Percentiles rank a stretch among this genome's conserved stretches.
These are phyloP conservation scores for Setomelanomma holmii DNA, from an alignment of 2,329 filamentous ascomycete species.

Conservation along the genomic window DNA sequence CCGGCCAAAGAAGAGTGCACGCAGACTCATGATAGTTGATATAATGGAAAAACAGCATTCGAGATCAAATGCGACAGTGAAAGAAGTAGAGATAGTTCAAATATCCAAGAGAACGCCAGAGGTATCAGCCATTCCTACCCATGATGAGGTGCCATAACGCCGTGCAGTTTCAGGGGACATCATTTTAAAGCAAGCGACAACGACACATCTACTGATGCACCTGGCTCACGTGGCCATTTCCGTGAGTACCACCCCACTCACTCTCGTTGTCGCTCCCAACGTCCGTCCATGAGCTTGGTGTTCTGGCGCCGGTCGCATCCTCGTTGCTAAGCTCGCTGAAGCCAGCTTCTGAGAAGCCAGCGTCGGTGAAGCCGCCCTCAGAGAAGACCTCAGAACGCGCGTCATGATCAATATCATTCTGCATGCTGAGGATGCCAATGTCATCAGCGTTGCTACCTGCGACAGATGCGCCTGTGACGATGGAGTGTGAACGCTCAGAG, in stretches of 20 bases:
- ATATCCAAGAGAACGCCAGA: background rate
- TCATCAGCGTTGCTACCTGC: constrained; percentile 42
- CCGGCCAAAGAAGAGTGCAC: too few species aligned
- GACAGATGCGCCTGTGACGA: constrained; percentile 35
- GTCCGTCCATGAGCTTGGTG: constrained; percentile 50
- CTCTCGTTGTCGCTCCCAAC: constrained; percentile 50
- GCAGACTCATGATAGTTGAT: too few species aligned
- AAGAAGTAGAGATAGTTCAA: background rate
- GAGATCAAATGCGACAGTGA: background rate
- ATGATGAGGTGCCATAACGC: background rate
- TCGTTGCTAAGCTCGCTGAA: constrained; percentile 40
- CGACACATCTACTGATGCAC: constrained; percentile 28
- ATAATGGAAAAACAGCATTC: too few species aligned
- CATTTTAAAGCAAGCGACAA: constrained; percentile 3
- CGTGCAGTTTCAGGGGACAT: background rate
- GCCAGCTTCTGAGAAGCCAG: constrained; percentile 40
- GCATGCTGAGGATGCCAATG: constrained; percentile 44
- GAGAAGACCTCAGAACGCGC: constrained; percentile 45
- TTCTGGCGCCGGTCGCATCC: constrained; percentile 41
- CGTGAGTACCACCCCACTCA: constrained; percentile 41
- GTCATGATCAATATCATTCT: constrained; percentile 44
- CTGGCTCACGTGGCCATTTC: constrained; percentile 38
- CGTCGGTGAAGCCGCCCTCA: constrained; percentile 46
- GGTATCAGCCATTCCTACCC: background rate
- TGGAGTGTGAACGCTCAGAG: constrained; percentile 39